Evolutionary conservation across 2,329 filamentous ascomycete species (phyloP), one percentile per base, ranked within the genome.

Genomic region (Rhynchosporium graminicola): DNA sequence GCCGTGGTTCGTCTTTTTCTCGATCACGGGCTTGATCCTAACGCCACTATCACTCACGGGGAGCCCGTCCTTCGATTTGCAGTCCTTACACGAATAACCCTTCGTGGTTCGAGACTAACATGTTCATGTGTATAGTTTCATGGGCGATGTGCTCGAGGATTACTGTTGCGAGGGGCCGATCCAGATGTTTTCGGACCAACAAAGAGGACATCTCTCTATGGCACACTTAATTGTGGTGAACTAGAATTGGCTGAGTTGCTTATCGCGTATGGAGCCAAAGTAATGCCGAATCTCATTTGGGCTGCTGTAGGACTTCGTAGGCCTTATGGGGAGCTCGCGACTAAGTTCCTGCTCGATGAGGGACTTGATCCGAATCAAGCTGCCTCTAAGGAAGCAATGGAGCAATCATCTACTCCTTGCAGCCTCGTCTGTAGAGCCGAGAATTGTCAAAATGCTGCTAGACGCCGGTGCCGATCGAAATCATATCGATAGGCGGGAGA

Each of bases 11-110:
- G 47, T 13, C 47, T 50, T 50, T 50, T 33, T 29, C 33, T 50
- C 47, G 8, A 50, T 33, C 47, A 50, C 47, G 47, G 47, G 28
- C 47, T 50, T 50, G 47, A 50, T 50, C 47, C 47, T 33, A 50
- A 50, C 47, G 47, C 47, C 10, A 50, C 47, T 31, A 15, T 33
- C 6, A 50, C 47, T 50, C 28, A 29, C 33, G 47, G 47, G 10
- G 47, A 50, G 47, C 47, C 47, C n/a, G 29, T 50, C 8, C 28
- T 50, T 33, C 10, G 47, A 29, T 48, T 20, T 20, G 20, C 20
- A 20, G 20, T 20, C 20, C 20, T 20, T 20, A 20, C 20, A 20
- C 20, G 20, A 20, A 20, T 20, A 20, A 20, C 20, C 29, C 7
- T 50, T 50, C 31, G 20, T 26, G 46, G 15, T 48, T 20, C 20